A percentile compares a stretch with the other conserved stretches of the same genome.
Conservation (phyloP, 768 basidiomycete genomes). For the Tricholoma flavovirens region DNA sequence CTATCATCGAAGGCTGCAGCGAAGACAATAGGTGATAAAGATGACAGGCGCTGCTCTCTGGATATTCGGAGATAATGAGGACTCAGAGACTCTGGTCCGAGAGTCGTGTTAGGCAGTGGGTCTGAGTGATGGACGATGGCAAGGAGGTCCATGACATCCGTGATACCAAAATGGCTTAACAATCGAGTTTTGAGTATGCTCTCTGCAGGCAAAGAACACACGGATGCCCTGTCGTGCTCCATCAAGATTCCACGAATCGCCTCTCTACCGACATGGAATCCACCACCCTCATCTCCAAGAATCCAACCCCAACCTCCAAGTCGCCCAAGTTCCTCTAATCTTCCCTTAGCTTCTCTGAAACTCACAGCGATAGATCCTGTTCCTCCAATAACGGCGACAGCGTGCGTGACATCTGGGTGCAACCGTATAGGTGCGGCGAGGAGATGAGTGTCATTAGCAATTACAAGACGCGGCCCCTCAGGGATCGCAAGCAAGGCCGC, state of each 20-base stretch:
- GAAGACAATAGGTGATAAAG: constrained; percentile 74
- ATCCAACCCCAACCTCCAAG: constrained; percentile 84
- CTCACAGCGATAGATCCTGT: constrained; percentile 76
- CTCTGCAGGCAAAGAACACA: constrained; percentile 24
- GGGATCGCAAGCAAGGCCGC: constrained; percentile 56
- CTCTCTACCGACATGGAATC: constrained; percentile 74
- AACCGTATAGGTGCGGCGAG: constrained; percentile 73
- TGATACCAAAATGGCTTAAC: constrained; percentile 50
- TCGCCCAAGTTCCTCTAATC: constrained; percentile 58
- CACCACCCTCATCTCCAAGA: constrained; percentile 79
- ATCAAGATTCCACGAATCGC: constrained; percentile 62
- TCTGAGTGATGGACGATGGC: constrained; percentile 61
- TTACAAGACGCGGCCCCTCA: constrained; percentile 44
- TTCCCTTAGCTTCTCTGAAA: constrained; percentile 41
- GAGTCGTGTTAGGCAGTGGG: constrained; percentile 23
- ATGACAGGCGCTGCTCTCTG: constrained; percentile 71
- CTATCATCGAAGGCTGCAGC: constrained; percentile 62
- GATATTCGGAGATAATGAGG: constrained; percentile 29
- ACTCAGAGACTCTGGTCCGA: constrained; percentile 14
- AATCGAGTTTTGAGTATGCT: constrained; percentile 43
- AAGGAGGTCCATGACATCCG: constrained; percentile 58
- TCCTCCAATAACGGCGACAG: constrained; percentile 72
- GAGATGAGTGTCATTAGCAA: constrained; percentile 82
- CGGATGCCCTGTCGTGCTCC: constrained; percentile 47
- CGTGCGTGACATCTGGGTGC: constrained; percentile 51